Evolutionary conservation across 2,329 filamentous ascomycete genomes (phyloP).

Genomic region (Chrysoporthe cubensis): DNA sequence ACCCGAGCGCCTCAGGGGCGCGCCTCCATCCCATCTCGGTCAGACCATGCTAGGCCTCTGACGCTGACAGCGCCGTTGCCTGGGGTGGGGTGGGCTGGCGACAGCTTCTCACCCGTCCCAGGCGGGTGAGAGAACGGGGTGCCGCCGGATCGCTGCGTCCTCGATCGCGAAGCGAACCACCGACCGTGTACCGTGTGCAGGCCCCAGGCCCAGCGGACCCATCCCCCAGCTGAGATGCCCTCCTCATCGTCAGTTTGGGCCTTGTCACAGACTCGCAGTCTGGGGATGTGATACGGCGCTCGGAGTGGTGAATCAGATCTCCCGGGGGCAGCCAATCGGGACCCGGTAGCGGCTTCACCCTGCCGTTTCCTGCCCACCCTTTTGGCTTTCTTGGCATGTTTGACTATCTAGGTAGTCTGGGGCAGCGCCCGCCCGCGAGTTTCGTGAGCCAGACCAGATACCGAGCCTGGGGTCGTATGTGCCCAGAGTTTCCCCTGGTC

Average conservation of each 20-base stretch:
- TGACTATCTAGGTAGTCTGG: slow-evolving; percentile 15
- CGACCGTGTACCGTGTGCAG: not conserved
- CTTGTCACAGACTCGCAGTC: slow-evolving; percentile 22
- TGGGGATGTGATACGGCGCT: slow-evolving; percentile 23
- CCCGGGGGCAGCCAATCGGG: slow-evolving; percentile 23
- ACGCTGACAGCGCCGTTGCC: not conserved
- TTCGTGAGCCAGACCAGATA: slow-evolving; percentile 4
- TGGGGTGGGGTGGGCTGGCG: not conserved
- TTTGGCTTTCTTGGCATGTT: slow-evolving; percentile 25
- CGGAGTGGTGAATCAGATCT: slow-evolving; percentile 26
- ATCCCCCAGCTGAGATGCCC: not conserved
- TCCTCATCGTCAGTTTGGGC: slow-evolving; percentile 24
- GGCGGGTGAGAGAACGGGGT: slow-evolving; percentile 1
- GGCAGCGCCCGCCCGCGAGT: slow-evolving; percentile 3
- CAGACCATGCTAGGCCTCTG: not conserved
- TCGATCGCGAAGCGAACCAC: not conserved
- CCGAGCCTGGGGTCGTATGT: not conserved
- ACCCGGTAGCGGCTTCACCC: slow-evolving; percentile 16
- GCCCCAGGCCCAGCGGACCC: not conserved
- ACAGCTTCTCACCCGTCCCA: slow-evolving; percentile 13
- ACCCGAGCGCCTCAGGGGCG: not conserved
- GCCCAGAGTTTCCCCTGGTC: not conserved
- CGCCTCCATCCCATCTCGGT: not conserved
- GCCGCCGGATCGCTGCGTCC: not conserved
- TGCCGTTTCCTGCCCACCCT: slow-evolving; percentile 14